Percentiles rank a stretch among this genome's conserved stretches.
These are phyloP conservation scores for Penicillium malachiteum DNA, from an alignment of 495 filamentous ascomycete species.

Conservation along the genomic window DNA sequence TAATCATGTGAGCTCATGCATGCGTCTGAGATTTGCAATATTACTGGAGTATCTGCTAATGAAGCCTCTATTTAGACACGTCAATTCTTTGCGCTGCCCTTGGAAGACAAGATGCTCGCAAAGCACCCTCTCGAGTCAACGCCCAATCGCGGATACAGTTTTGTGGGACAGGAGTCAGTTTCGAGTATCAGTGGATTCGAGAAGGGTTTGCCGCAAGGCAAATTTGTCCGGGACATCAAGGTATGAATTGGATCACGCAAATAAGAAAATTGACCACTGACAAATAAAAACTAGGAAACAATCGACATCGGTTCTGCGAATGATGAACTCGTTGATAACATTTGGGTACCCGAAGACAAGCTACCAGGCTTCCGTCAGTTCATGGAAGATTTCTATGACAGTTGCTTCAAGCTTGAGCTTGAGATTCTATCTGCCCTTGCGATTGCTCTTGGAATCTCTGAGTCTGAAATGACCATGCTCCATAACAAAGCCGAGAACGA, in stretches of 20 bases:
- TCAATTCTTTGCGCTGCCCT: conserved; percentile 42
- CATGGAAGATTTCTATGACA: conserved; percentile 47
- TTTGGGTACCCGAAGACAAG: conserved; percentile 56
- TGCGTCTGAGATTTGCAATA: background rate
- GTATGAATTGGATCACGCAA: conserved; percentile 10
- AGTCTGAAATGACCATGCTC: conserved; percentile 44
- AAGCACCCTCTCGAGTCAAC: conserved; percentile 53
- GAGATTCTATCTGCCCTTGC: conserved; percentile 45
- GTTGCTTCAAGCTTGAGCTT: conserved; percentile 37
- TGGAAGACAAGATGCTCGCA: conserved; percentile 46
- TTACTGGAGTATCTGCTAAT: background rate
- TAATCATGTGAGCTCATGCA: conserved; percentile 17
- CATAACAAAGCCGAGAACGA: conserved; percentile 53
- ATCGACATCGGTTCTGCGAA: conserved; percentile 57
- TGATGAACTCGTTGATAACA: conserved; percentile 49
- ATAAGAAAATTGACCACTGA: background rate
- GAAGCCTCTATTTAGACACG: conserved; percentile 1
- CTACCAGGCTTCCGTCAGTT: conserved; percentile 62
- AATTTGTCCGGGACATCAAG: conserved; percentile 28
- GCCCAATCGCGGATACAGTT: conserved; percentile 57
- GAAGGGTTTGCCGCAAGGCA: conserved; percentile 25
- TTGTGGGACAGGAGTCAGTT: conserved; percentile 53
- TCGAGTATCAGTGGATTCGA: conserved; percentile 53
- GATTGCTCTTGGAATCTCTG: conserved; percentile 43
- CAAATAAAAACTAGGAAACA: conserved; percentile 47